phyloP scores from a whole-genome alignment of 2,329 filamentous ascomycete species.

The Acephala macrosclerotiorum region DNA sequence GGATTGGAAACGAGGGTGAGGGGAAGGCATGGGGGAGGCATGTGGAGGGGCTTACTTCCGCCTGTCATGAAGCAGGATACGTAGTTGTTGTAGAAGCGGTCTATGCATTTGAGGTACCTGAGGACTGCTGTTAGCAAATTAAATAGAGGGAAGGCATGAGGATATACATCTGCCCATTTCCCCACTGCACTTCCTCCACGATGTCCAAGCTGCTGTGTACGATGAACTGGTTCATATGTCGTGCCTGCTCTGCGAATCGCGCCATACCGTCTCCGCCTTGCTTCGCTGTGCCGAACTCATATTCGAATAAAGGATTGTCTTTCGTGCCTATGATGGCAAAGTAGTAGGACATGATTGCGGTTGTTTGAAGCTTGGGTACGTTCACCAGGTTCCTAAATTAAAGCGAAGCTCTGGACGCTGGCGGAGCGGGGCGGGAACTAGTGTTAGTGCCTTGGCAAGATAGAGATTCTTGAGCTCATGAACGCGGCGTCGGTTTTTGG shows the following conservation, averaged over 20 bases:
- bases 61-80: conserved; percentile 94
- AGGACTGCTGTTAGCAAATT: conserved; percentile 14
- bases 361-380: not conserved
- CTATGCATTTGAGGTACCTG: conserved; percentile 95
- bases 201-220: conserved; percentile 94
- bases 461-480: conserved; percentile 35
- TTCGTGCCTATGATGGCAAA: conserved; percentile 96
- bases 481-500: not conserved
- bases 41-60: conserved; percentile 62
- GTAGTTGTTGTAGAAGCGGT: conserved; percentile 96
- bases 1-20: not conserved
- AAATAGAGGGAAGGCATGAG: conserved; percentile 18
- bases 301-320: conserved; percentile 95
- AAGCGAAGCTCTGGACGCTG: conserved; percentile 16
- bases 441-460: conserved; percentile 37
- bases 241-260: conserved; percentile 86
- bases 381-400: conserved; percentile 13
- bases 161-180: conserved; percentile 79
- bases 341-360: conserved; percentile 87
- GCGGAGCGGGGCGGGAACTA: conserved; percentile 35
- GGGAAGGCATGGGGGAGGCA: too few relatives aligned
- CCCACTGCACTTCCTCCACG: conserved; percentile 96
- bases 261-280: conserved; percentile 92
- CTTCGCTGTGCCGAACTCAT: conserved; percentile 97
- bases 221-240: conserved; percentile 97